These are phyloP conservation scores for Cylindrotheca fusiformis DNA, from an alignment of 108 stramenopile species.

Conservation along the genomic window DNA sequence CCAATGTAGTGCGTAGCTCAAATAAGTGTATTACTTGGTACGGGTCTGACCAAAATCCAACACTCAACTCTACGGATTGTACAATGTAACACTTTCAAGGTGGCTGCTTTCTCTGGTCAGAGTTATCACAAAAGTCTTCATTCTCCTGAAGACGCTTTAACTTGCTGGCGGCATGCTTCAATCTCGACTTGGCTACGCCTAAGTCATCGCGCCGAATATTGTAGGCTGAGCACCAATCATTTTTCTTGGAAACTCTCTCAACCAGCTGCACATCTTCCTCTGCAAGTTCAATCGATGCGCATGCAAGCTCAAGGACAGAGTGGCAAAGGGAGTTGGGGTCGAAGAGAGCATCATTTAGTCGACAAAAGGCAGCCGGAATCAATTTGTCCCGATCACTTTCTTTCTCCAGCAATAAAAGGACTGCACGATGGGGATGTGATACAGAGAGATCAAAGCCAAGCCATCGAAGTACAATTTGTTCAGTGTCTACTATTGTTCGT, in stretches of 20 bases:
- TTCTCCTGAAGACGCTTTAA: not conserved
- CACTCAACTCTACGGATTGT: too few species aligned
- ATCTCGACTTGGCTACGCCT: not conserved
- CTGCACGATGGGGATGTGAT: slow-evolving; percentile 73
- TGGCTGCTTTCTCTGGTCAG: too few species aligned
- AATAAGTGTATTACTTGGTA: too few species aligned
- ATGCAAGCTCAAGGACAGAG: slow-evolving; percentile 42
- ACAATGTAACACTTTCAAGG: too few species aligned
- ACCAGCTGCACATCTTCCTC: slow-evolving; percentile 5
- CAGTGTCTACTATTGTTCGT: slow-evolving; percentile 57
- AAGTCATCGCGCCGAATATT: slow-evolving; percentile 6
- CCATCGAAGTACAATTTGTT: slow-evolving; percentile 70
- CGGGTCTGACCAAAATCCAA: too few species aligned
- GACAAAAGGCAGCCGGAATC: slow-evolving; percentile 22
- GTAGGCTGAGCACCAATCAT: slow-evolving; percentile 10
- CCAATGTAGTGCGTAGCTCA: not conserved
- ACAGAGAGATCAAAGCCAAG: slow-evolving; percentile 73
- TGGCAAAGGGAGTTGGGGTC: slow-evolving; percentile 34
- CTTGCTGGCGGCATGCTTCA: slow-evolving; percentile 4
- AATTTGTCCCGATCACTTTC: slow-evolving; percentile 14
- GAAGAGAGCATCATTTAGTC: slow-evolving; percentile 59
- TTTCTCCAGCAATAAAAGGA: slow-evolving; percentile 24
- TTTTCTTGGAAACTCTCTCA: not conserved
- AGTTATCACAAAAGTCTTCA: too few species aligned
- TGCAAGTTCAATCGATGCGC: slow-evolving; percentile 57